Conservation (phyloP, 2,329 filamentous ascomycete species). For the Knoxdaviesia capensis region DNA sequence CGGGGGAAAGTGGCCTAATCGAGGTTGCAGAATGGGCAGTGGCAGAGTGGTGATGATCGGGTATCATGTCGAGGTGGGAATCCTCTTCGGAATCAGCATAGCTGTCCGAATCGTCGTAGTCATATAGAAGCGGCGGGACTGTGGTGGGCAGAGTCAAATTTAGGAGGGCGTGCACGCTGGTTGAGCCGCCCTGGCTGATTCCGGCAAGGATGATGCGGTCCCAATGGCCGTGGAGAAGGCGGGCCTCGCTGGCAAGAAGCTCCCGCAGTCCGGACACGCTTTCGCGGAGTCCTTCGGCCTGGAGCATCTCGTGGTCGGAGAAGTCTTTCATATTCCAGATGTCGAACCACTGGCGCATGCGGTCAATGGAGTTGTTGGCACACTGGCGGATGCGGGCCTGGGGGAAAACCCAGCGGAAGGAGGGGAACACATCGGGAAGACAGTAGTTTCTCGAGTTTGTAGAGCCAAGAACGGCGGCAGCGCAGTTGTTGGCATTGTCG, state of each 20-base stretch:
- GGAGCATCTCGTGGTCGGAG: constrained; percentile 19
- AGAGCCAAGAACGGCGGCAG: constrained; percentile 11
- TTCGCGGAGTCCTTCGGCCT: constrained; percentile 16
- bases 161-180: constrained; percentile 16
- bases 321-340: constrained; percentile 21
- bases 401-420: constrained; percentile 29
- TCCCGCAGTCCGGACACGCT: constrained; percentile 8
- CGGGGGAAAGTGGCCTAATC: no score
- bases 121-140: background rate
- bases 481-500: constrained; percentile 16
- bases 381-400: constrained; percentile 15
- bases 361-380: constrained; percentile 5
- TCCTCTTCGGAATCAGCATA: no score
- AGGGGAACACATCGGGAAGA: constrained; percentile 19
- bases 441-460: constrained; percentile 12
- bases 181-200: constrained; percentile 24
- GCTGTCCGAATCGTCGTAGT: no score
- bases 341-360: constrained; percentile 28
- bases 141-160: constrained; percentile 11
- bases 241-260: constrained; percentile 18
- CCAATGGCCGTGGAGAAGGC: constrained; percentile 11
- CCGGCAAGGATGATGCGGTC: constrained; percentile 21
- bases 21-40: no score
- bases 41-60: no score
- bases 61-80: no score